Evolutionary conservation across 768 basidiomycete genomes (phyloP), one percentile per base, ranked within the genome.

Genomic region (Arthromyces matolae): DNA sequence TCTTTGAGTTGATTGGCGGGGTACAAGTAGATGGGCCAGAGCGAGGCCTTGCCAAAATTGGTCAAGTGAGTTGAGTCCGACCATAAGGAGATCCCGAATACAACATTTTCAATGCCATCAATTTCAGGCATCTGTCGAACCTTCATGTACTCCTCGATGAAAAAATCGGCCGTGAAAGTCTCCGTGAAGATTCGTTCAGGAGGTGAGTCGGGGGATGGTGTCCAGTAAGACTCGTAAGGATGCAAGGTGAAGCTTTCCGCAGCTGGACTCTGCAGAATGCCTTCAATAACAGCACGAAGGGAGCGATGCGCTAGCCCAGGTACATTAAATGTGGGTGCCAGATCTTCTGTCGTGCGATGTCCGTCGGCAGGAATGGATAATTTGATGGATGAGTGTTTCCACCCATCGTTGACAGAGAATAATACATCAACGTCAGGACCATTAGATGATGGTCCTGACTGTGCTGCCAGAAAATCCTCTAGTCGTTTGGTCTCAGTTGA

Each of bases 1-100:
- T 72, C 71, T 46, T 77, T 75, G 1, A 67, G 71, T 10, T 65
- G 58, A 24, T 68, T 67, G 0, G 70, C 70, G 40, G 73, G 61
- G 35, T 49, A 68, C 0, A 66, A 31, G 45, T 77, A 78, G 0
- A 71, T 42, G 2, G 72, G 73, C 72, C 70, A 76, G 6, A 71
- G 55, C 0, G 57, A 54, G 0, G 67, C 62, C 23, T 44, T 58
- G 0, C 71, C 70, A 50, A 73, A 73, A 4, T 59, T 54, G 0
- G 67, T 49, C 8, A 71, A 59, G 45, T 68, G 66, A 0, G 68
- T 73, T 0, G 62, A 61, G 47, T 71, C 69, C 1, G 67, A 71
- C 53, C 60, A 69, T 10, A 67, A 51, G 54, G 66, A 64, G 1
- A 66, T 49, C 3, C 7, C 23, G 31, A 46, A 36, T 0, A 46